Conservation (phyloP, 2,329 filamentous ascomycete species). For the Macrophomina tecta region DNA sequence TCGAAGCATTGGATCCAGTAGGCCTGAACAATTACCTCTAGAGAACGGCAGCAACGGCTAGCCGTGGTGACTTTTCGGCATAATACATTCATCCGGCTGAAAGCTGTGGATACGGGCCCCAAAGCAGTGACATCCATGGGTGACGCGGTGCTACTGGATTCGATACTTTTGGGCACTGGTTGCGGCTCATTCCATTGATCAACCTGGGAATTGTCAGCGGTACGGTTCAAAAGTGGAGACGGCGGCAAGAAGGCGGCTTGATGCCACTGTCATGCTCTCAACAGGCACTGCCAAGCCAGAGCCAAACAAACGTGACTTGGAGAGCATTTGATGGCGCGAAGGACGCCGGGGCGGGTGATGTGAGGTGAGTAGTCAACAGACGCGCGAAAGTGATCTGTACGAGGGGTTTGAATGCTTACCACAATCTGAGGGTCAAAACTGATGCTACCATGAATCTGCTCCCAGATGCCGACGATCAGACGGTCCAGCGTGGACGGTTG, state of each 20-base stretch:
- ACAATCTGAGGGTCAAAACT: slow-evolving; percentile 47
- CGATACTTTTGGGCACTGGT: slow-evolving; percentile 8
- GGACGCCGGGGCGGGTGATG: no score
- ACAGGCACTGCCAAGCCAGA: not conserved
- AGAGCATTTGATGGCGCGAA: no score
- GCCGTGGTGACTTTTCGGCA: slow-evolving; percentile 55
- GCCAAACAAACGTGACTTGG: not conserved
- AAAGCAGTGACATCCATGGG: not conserved
- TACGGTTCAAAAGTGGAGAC: not conserved
- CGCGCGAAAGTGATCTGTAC: no score
- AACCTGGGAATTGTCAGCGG: slow-evolving; percentile 32
- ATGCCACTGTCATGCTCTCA: slow-evolving; percentile 26
- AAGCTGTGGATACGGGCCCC: slow-evolving; percentile 31
- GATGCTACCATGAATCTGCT: slow-evolving; percentile 53
- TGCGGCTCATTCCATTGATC: slow-evolving; percentile 21
- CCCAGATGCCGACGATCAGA: slow-evolving; percentile 57
- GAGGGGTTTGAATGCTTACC: slow-evolving; percentile 31
- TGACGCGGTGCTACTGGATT: not conserved
- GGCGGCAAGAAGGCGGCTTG: not conserved
- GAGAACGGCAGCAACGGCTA: slow-evolving; percentile 60
- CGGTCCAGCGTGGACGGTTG: slow-evolving; percentile 57
- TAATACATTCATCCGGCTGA: slow-evolving; percentile 52
- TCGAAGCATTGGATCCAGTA: slow-evolving; percentile 64
- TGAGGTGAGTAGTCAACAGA: no score
- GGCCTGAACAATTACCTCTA: slow-evolving; percentile 65